These are phyloP conservation scores for Aspergillus sp. DNA, from an alignment of 2,329 filamentous ascomycete genomes.

Conservation along the genomic window DNA sequence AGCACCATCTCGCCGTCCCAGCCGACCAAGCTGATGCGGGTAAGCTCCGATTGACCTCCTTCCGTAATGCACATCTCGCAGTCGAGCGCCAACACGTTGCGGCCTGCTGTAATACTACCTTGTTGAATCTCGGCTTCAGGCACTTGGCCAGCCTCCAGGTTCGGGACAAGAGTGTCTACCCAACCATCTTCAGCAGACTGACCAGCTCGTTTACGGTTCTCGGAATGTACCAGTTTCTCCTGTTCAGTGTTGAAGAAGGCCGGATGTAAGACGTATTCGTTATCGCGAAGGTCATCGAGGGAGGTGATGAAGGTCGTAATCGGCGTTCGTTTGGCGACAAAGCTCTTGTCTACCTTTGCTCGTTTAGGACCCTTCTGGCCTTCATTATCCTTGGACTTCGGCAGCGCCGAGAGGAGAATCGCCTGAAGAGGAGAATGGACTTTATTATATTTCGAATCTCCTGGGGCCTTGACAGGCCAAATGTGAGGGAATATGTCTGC, in stretches of 20 bases:
- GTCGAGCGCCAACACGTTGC: slow-evolving; percentile 75
- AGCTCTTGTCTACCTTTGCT: slow-evolving; percentile 59
- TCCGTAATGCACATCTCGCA: slow-evolving; percentile 97
- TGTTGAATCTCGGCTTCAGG: slow-evolving; percentile 68
- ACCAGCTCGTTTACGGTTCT: slow-evolving; percentile 47
- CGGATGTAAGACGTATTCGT: slow-evolving; percentile 81
- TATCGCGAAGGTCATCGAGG: slow-evolving; percentile 69
- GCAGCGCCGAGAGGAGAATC: slow-evolving; percentile 70
- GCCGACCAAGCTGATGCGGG: slow-evolving; percentile 77
- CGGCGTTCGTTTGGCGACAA: slow-evolving; percentile 71
- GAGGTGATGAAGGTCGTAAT: slow-evolving; percentile 74
- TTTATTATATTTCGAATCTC: slow-evolving; percentile 73
- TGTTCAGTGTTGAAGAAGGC: slow-evolving; percentile 59
- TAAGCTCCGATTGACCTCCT: slow-evolving; percentile 73
- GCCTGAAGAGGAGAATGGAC: slow-evolving; percentile 84
- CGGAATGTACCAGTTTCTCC: slow-evolving; percentile 51
- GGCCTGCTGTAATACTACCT: slow-evolving; percentile 78
- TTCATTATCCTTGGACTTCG: slow-evolving; percentile 66
- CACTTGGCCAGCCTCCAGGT: slow-evolving; percentile 61
- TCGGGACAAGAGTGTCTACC: slow-evolving; percentile 70
- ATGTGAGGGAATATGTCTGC: slow-evolving; percentile 79
- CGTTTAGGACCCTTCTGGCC: slow-evolving; percentile 53
- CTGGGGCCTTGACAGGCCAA: slow-evolving; percentile 84
- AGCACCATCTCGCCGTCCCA: slow-evolving; percentile 81
- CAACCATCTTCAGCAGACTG: slow-evolving; percentile 62